Evolutionary conservation across 345 rosid genomes (phyloP), one percentile per base, ranked within the genome.

Genomic region (Lepidium aucheri): DNA sequence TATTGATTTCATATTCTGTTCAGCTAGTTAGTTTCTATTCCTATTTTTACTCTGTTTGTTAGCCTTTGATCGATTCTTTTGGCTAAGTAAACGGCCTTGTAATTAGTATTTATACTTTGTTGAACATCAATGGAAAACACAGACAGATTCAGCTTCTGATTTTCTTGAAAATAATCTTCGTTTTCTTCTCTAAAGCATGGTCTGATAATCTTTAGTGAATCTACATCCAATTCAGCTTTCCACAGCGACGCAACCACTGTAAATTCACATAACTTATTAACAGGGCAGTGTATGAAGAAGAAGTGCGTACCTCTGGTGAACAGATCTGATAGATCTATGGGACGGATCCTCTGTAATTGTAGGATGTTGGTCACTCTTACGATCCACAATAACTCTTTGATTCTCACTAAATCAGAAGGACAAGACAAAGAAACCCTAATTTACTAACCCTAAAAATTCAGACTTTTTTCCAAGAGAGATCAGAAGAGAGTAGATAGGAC

Each of bases 311-410:
- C 72, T 58, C 54, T 0, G 14, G 28, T 41, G 24, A 42, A 34
- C 67, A 73, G 72, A 73, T 73, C 76, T 73, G 67, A 65, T 9
- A 67, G 71, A 72, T 72, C 71, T 72, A 65, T 2, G 55, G 2
- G 41, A 58, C 3, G 41, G 26, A 65, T 50, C 67, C 61, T 72
- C 53, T 72, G 66, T 57, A 50, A 11, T 34, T 6, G 16, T 53
- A 63, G n/a, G 62, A 13, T 56, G 28, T 38, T 26, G 30, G 63
- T 71, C 44, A 63, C 47, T 34, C 40, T 6, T 5, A 10, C 11
- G 15, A 60, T 60, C 47, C 54, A 52, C 46, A 8, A 9, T 12
- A 61, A 18, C 18, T 45, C 17, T 50, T 5, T 35, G 63, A 70
- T 38, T 69, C 44, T 44, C 63, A 41, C 7, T 16, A 6, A 35